Percentiles rank a stretch among this genome's conserved stretches.
Conservation (phyloP, 495 filamentous ascomycete genomes). For the Tuber microsphaerosporum region DNA sequence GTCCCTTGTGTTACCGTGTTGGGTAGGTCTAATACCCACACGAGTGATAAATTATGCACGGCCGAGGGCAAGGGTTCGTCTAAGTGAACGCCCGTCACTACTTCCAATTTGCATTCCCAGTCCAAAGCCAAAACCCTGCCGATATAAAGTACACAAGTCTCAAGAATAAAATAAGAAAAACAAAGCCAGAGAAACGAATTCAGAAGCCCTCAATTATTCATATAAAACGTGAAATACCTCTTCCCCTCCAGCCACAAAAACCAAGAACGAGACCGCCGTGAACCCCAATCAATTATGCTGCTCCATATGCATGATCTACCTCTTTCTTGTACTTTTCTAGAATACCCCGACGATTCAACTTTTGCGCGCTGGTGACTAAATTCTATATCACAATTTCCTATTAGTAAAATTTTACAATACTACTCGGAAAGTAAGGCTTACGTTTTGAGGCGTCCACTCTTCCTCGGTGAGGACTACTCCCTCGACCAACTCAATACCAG, state of each 20-base stretch:
- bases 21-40: neutral
- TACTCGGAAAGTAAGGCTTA: slow-evolving; percentile 47
- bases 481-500: slow-evolving; percentile 85
- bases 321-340: slow-evolving; percentile 60
- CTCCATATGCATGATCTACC: slow-evolving; percentile 54
- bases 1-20: neutral
- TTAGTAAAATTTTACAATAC: slow-evolving; percentile 6
- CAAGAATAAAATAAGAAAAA: neutral
- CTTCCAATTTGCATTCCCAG: neutral
- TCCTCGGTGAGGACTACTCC: slow-evolving; percentile 90
- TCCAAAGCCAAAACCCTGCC: neutral
- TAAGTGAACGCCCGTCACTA: neutral
- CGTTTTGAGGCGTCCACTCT: slow-evolving; percentile 95
- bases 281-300: neutral
- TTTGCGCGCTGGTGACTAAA: slow-evolving; percentile 69
- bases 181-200: neutral
- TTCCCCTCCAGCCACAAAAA: neutral
- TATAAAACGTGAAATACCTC: neutral
- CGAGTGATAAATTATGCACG: neutral
- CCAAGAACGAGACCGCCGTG: neutral
- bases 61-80: neutral
- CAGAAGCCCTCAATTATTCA: neutral
- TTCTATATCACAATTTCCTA: slow-evolving; percentile 46
- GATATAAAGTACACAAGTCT: neutral
- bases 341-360: slow-evolving; percentile 64